phyloP scores from a whole-genome alignment of 805 yeast species.

The Brettanomyces custersianus region DNA sequence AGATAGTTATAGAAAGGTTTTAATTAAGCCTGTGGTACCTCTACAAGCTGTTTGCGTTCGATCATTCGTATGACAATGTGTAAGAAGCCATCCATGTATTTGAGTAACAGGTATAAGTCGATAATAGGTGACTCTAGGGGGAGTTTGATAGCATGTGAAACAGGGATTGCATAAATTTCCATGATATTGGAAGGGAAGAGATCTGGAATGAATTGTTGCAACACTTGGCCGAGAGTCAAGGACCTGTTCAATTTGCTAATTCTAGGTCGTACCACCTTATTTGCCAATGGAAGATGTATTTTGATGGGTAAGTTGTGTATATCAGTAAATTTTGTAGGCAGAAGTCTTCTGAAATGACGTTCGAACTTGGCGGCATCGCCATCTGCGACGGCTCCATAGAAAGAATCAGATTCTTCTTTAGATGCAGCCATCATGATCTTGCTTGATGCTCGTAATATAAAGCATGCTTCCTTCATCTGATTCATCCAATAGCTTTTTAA shows the following conservation, averaged over 20 bases:
- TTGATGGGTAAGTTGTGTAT: constrained; percentile 39
- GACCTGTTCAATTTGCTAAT: constrained; percentile 10
- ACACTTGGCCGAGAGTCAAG: constrained; percentile 29
- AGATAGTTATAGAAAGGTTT: too few species aligned
- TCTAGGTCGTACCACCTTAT: constrained; percentile 27
- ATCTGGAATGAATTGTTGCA: constrained; percentile 36
- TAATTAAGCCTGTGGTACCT: too few species aligned
- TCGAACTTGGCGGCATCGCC: constrained; percentile 18
- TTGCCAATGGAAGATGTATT: constrained; percentile 31
- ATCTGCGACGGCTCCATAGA: constrained; percentile 41
- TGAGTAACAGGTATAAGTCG: constrained; percentile 35
- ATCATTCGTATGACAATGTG: constrained; percentile 40
- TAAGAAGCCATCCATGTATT: constrained; percentile 57
- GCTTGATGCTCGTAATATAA: constrained; percentile 65
- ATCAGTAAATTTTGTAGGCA: constrained; percentile 16
- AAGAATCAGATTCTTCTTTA: constrained; percentile 42
- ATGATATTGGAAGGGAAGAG: constrained; percentile 32
- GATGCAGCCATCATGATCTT: constrained; percentile 74
- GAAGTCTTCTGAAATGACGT: constrained; percentile 16
- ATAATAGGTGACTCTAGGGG: constrained; percentile 35
- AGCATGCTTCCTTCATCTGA: constrained; percentile 76
- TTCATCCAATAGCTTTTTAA: constrained; percentile 57
- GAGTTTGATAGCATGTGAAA: constrained; percentile 47
- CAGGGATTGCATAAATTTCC: constrained; percentile 31
- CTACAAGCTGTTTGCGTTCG: constrained; percentile 4